Evolutionary conservation across 2,329 filamentous ascomycete genomes (phyloP).

Genomic region (Sarocladiaceae sp.): DNA sequence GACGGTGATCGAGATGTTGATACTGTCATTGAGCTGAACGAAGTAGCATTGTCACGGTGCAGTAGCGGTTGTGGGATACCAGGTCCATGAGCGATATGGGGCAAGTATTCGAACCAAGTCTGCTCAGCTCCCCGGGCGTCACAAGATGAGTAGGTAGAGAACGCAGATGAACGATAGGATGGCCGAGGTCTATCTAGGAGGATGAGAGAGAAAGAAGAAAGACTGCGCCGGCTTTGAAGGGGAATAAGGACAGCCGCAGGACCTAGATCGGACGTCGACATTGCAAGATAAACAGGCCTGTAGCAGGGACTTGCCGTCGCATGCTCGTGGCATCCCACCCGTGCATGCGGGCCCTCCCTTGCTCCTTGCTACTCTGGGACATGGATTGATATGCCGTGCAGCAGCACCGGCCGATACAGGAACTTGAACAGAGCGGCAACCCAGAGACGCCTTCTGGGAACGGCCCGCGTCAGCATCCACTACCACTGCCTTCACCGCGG

Average conservation of each 20-base stretch:
- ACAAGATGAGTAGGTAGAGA: not conserved
- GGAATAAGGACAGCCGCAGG: too few species aligned
- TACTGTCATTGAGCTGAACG: conserved; percentile 4
- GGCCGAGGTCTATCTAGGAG: not conserved
- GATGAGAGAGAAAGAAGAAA: not conserved
- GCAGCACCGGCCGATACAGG: not conserved
- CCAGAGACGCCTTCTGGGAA: not conserved
- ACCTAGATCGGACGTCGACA: not conserved
- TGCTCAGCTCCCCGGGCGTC: too few species aligned
- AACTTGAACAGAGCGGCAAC: too few species aligned
- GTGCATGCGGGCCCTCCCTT: not conserved
- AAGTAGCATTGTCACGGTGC: conserved; percentile 4
- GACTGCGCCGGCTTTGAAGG: conserved; percentile 1
- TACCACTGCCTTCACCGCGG: too few species aligned
- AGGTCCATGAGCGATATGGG: not conserved
- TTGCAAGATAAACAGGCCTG: conserved; percentile 5
- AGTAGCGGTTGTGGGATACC: conserved; percentile 1
- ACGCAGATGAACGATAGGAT: not conserved
- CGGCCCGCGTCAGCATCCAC: conserved; percentile 6
- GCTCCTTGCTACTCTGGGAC: not conserved
- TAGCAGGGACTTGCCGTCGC: not conserved
- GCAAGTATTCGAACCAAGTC: too few species aligned
- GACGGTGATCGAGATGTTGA: conserved; percentile 1
- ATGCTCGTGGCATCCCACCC: conserved; percentile 5
- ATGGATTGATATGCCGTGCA: not conserved